phyloP scores from a whole-genome alignment of 768 basidiomycete species.

The Cyathus striatus region DNA sequence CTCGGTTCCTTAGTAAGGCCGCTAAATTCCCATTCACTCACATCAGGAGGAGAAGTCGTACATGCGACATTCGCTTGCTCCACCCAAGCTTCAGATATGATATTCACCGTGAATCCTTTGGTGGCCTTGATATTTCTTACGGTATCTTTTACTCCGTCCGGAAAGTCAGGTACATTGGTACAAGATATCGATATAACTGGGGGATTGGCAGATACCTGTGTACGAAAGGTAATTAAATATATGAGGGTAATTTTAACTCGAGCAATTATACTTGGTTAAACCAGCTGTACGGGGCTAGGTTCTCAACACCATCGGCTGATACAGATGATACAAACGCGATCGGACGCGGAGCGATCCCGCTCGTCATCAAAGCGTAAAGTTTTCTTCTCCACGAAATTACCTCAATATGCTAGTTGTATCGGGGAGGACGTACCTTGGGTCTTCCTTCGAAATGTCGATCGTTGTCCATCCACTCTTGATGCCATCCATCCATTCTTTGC shows the following conservation, averaged over 20 bases:
- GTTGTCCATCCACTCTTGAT: slow-evolving; percentile 35
- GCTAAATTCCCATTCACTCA: slow-evolving; percentile 58
- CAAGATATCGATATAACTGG: slow-evolving; percentile 57
- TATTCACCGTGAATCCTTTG: slow-evolving; percentile 67
- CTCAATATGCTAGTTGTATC: neutral
- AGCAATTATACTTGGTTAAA: slow-evolving; percentile 24
- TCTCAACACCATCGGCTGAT: slow-evolving; percentile 43
- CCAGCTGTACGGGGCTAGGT: slow-evolving; percentile 63
- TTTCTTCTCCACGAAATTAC: slow-evolving; percentile 12
- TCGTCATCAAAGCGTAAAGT: slow-evolving; percentile 43
- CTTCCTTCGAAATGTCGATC: slow-evolving; percentile 26
- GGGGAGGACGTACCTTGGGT: slow-evolving; percentile 28
- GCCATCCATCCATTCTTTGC: slow-evolving; percentile 38
- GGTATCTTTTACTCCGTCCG: slow-evolving; percentile 46
- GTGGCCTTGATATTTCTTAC: slow-evolving; percentile 58
- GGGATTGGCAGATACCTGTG: slow-evolving; percentile 50
- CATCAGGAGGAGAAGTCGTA: slow-evolving; percentile 46
- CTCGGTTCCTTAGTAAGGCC: slow-evolving; percentile 55
- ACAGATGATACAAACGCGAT: slow-evolving; percentile 67
- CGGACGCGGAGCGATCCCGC: slow-evolving; percentile 60
- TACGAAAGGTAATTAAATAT: neutral
- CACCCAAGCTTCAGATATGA: slow-evolving; percentile 68
- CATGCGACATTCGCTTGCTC: slow-evolving; percentile 50
- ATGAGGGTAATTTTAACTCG: neutral
- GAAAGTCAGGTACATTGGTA: slow-evolving; percentile 11